Evolutionary conservation across 306 rosid species (phyloP).

Genomic region (Glycine tomentella): DNA sequence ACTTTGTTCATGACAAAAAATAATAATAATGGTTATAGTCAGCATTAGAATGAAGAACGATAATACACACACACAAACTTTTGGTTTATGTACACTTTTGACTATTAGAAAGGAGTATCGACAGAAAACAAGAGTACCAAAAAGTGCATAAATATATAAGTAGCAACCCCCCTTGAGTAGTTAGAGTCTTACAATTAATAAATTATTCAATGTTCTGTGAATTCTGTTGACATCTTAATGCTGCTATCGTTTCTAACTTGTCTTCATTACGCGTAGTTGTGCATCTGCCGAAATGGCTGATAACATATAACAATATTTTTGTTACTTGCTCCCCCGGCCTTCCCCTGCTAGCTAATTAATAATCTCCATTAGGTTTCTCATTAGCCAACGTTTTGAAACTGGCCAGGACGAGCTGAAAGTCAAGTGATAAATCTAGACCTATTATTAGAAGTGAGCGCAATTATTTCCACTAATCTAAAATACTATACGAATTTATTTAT

Average conservation of each 20-base stretch:
- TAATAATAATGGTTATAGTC: slow-evolving; percentile 38
- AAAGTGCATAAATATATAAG: slow-evolving; percentile 17
- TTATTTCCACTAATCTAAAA: background rate
- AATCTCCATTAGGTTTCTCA: background rate
- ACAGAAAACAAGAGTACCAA: slow-evolving; percentile 28
- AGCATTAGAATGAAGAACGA: background rate
- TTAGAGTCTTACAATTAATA: slow-evolving; percentile 30
- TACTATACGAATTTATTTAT: background rate
- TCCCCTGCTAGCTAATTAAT: too few relatives aligned
- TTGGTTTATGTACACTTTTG: slow-evolving; percentile 36
- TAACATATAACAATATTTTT: slow-evolving; percentile 17
- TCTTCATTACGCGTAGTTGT: background rate
- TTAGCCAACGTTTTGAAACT: too few relatives aligned
- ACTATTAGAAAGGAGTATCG: background rate
- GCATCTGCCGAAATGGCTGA: slow-evolving; percentile 44
- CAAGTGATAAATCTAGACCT: background rate
- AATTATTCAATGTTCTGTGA: background rate
- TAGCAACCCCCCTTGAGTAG: slow-evolving; percentile 15
- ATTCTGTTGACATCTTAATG: slow-evolving; percentile 44
- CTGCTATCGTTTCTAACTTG: slow-evolving; percentile 25
- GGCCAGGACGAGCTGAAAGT: background rate
- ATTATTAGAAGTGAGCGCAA: too few relatives aligned
- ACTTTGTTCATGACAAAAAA: slow-evolving; percentile 51
- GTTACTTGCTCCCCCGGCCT: slow-evolving; percentile 49
- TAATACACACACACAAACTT: background rate